Conservation (phyloP, 306 rosid genomes). For the Luffa aegyptiaca region DNA sequence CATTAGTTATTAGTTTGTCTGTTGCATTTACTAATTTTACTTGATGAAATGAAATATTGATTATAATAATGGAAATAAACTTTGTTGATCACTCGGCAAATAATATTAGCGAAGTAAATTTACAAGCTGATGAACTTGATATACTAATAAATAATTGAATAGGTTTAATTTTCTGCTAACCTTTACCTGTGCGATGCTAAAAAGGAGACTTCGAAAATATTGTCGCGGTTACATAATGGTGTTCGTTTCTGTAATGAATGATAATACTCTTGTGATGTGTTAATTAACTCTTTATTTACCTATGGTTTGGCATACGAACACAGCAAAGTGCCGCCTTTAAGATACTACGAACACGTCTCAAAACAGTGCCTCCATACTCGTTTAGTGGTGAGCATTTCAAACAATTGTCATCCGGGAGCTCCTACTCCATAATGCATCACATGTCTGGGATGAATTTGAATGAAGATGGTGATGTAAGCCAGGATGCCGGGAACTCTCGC, state of each 20-base stretch:
- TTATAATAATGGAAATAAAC: background rate
- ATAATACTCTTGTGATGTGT: background rate
- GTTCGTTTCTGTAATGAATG: background rate
- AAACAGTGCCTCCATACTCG: slow-evolving; percentile 71
- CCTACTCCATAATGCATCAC: slow-evolving; percentile 50
- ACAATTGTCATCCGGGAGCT: slow-evolving; percentile 44
- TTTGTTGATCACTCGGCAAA: background rate
- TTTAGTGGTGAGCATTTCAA: slow-evolving; percentile 53
- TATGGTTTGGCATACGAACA: slow-evolving; percentile 16
- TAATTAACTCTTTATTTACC: background rate
- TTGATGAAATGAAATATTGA: background rate
- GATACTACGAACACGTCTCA: slow-evolving; percentile 76
- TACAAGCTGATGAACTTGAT: background rate
- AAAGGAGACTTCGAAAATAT: background rate
- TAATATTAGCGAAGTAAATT: background rate
- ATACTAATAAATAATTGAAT: background rate
- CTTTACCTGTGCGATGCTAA: background rate
- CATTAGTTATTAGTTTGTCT: background rate
- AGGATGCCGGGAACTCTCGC: slow-evolving; percentile 37
- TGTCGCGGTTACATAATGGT: background rate
- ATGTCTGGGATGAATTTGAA: slow-evolving; percentile 36
- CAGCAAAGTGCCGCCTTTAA: slow-evolving; percentile 99
- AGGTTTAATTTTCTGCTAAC: background rate
- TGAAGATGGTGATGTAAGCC: slow-evolving; percentile 53
- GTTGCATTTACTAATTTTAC: background rate